Evolutionary conservation across 306 rosid species (phyloP).

Genomic region (Lagenaria siceraria): DNA sequence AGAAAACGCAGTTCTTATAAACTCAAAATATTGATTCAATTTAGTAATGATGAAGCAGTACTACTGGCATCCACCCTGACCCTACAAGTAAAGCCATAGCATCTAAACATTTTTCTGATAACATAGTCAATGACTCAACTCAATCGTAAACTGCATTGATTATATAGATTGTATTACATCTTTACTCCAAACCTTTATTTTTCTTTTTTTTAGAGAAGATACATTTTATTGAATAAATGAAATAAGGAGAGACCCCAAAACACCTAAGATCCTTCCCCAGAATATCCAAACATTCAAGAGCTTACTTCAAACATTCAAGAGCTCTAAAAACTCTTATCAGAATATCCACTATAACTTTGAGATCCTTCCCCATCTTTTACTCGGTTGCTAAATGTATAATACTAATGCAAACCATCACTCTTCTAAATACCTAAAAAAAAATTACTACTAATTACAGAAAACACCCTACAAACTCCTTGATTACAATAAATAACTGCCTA

Average conservation of each 20-base stretch:
- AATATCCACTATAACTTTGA: not conserved
- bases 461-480: not conserved
- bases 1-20: not conserved
- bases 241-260: too few species aligned
- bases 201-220: too few species aligned
- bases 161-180: not conserved
- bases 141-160: not conserved
- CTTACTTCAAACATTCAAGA: not conserved
- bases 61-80: not conserved
- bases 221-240: too few species aligned
- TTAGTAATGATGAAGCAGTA: not conserved
- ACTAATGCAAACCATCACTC: not conserved
- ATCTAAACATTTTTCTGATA: not conserved
- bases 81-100: not conserved
- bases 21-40: not conserved
- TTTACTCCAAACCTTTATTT: not conserved
- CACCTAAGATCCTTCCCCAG: too few species aligned
- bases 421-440: not conserved
- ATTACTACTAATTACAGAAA: not conserved
- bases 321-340: not conserved
- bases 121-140: not conserved
- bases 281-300: too few species aligned
- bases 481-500: too few species aligned
- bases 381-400: not conserved
- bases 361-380: not conserved